Percentiles rank a stretch among this genome's conserved stretches.
phyloP scores from a whole-genome alignment of 2,329 filamentous ascomycete genomes.

The Aspergillus sp. region DNA sequence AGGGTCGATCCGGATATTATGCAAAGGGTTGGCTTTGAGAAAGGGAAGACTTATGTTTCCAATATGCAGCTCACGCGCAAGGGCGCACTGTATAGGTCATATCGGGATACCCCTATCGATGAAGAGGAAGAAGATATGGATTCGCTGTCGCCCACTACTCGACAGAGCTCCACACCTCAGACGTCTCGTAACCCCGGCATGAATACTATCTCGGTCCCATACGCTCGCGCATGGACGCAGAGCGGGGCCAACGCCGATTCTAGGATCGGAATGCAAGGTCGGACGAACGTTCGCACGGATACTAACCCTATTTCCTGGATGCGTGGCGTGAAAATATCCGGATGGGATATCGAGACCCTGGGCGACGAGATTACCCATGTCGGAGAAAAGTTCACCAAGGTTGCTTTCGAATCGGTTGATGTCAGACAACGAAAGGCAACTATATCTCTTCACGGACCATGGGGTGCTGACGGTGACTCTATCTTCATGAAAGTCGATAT shows the following conservation, averaged over 20 bases:
- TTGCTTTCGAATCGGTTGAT: constrained; percentile 61
- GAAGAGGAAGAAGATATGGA: constrained; percentile 56
- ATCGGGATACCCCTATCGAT: constrained; percentile 68
- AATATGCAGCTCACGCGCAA: constrained; percentile 75
- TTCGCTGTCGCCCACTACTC: constrained; percentile 31
- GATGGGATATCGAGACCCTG: constrained; percentile 56
- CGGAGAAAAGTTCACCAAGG: constrained; percentile 61
- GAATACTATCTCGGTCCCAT: constrained; percentile 55
- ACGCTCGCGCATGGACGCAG: constrained; percentile 50
- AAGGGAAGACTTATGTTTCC: constrained; percentile 65
- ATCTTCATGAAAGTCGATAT: constrained; percentile 60
- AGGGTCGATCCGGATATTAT: constrained; percentile 67
- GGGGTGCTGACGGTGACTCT: constrained; percentile 55
- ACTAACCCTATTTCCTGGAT: constrained; percentile 65
- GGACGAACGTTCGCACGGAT: constrained; percentile 49
- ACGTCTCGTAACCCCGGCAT: constrained; percentile 42
- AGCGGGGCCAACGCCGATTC: constrained; percentile 52
- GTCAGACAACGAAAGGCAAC: constrained; percentile 55
- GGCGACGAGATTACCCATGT: constrained; percentile 64
- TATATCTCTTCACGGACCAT: constrained; percentile 62
- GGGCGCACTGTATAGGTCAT: constrained; percentile 82
- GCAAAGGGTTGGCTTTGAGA: constrained; percentile 70
- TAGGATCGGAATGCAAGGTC: constrained; percentile 51
- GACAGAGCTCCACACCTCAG: constrained; percentile 20
- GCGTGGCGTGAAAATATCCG: constrained; percentile 63